Evolutionary conservation across 2,329 filamentous ascomycete genomes (phyloP), one percentile per base, ranked within the genome.

Genomic region (Cladosporium sp.): DNA sequence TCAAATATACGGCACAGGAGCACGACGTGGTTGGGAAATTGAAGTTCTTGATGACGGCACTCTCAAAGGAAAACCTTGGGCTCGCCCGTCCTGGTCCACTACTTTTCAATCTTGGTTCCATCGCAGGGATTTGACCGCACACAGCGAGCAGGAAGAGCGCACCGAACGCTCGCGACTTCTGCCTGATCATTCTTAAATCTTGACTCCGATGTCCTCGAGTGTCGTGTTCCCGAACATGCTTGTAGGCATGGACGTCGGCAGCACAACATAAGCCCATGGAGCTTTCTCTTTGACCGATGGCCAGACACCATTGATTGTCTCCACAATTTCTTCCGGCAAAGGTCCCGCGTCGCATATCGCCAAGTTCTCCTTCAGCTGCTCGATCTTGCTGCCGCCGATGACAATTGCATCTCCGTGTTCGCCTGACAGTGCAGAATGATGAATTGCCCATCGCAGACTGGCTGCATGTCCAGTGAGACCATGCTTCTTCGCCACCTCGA

Each of bases 371-470:
- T 80, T 76, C 62, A 82, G 63, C 32, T 82, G 80, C 52, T 72
- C 68, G 1, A 74, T 52, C 41, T 72, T 77, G 26, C 74, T 76
- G 1, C 77, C 78, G 1, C 80, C 80, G 36, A 81, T 75, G 61
- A 82, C 74, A 15, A 81, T 73, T 10, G 73, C 78, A 72, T 82
- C 80, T 11, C 63, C 63, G 15, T 65, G 44, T 2, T 70, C 72
- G 30, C 72, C 60, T 41, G 77, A 72, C 59, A 82, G 60, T 57
- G 71, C 52, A 11, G 76, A 80, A 67, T 85, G 82, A 71, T 84
- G 79, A 1, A 73, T 73, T 41, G 79, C 74, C 83, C 83, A 84
- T 34, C 82, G 69, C 63, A 85, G 67, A 0, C 81, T 81, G 68
- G 77, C 76, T 67, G 84, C 81, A 26, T 59, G 55, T 11, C 63